Conservation (phyloP, 2,329 filamentous ascomycete genomes). For the Albophoma yamanashiensis region DNA sequence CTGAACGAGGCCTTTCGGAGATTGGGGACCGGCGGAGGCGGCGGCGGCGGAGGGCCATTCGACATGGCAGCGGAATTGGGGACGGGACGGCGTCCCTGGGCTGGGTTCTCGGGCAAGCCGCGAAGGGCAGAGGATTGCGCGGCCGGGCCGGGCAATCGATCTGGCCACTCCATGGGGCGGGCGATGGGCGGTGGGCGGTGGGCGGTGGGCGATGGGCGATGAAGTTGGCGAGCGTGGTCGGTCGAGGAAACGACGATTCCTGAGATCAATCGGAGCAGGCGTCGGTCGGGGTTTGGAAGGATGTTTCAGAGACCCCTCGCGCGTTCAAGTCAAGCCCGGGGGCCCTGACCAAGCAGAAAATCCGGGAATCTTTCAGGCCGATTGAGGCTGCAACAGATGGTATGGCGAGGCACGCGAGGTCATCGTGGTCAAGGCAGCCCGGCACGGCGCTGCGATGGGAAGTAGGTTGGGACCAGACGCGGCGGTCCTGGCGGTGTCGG, state of each 20-base stretch:
- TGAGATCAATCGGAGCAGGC: slow-evolving; percentile 8
- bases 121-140: slow-evolving; percentile 17
- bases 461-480: neutral
- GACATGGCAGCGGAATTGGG: slow-evolving; percentile 26
- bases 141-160: slow-evolving; percentile 17
- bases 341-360: slow-evolving; percentile 11
- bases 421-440: slow-evolving; percentile 15
- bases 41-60: slow-evolving; percentile 28
- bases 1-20: slow-evolving; percentile 35
- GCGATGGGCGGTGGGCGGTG: slow-evolving; percentile 8
- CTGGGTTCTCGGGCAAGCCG: slow-evolving; percentile 29
- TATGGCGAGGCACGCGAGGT: slow-evolving; percentile 14
- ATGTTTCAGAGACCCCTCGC: slow-evolving; percentile 20
- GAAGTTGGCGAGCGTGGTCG: slow-evolving; percentile 2
- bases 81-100: slow-evolving; percentile 25
- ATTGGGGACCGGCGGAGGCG: slow-evolving; percentile 34
- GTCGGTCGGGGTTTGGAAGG: slow-evolving; percentile 9
- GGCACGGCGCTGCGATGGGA: neutral
- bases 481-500: neutral
- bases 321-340: slow-evolving; percentile 5
- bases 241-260: slow-evolving; percentile 2
- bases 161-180: slow-evolving; percentile 23
- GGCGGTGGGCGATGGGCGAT: slow-evolving; percentile 2
- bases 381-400: slow-evolving; percentile 17
- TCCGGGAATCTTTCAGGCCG: slow-evolving; percentile 13